Conservation (phyloP, 179 eudicot species). For the Gypsophila paniculata region DNA sequence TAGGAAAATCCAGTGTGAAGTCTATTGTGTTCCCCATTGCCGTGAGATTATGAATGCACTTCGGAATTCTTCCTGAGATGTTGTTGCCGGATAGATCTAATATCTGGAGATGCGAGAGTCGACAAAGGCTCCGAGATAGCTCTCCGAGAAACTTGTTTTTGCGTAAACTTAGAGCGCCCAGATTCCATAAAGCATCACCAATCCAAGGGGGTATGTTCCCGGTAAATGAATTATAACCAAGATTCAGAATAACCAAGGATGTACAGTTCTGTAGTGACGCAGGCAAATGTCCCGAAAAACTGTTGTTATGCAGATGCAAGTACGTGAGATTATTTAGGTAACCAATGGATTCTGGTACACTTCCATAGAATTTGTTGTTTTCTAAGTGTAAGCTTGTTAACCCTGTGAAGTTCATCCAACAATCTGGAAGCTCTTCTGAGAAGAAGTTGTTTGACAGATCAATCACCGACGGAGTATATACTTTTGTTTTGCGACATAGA, state of each 20-base stretch:
- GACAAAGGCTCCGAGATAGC: conserved; percentile 23
- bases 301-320: conserved; percentile 31
- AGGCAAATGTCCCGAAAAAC: conserved; percentile 34
- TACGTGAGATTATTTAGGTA: background rate
- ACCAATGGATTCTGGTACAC: conserved; percentile 32
- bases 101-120: conserved; percentile 16
- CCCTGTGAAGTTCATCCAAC: background rate
- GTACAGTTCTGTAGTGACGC: conserved; percentile 26
- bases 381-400: conserved; percentile 2
- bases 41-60: conserved; percentile 19
- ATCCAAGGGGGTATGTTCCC: conserved; percentile 34
- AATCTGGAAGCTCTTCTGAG: conserved; percentile 19
- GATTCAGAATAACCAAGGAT: conserved; percentile 25
- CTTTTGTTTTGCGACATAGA: conserved; percentile 8
- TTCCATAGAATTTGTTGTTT: conserved; percentile 24
- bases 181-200: background rate
- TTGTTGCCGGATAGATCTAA: conserved; percentile 24
- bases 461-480: conserved; percentile 12
- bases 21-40: background rate
- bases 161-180: conserved; percentile 28
- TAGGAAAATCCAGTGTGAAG: too few relatives aligned
- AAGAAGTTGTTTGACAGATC: conserved; percentile 36
- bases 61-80: conserved; percentile 22
- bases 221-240: conserved; percentile 29
- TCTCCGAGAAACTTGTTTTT: conserved; percentile 32